phyloP scores from a whole-genome alignment of 305 asterid genomes.

The Solanum hybrid region DNA sequence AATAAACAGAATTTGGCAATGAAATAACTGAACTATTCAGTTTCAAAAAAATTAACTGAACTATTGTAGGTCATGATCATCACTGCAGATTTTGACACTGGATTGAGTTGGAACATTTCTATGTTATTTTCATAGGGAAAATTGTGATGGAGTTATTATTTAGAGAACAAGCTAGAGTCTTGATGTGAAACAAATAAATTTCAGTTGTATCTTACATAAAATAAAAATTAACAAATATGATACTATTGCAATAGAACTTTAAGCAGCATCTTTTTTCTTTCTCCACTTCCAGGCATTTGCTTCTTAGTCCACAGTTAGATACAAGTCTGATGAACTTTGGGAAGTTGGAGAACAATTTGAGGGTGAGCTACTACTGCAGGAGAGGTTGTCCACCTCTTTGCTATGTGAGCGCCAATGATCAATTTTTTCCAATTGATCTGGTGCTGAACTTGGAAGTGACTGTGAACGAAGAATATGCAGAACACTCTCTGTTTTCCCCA shows the following conservation, averaged over 20 bases:
- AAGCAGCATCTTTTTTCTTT: not conserved
- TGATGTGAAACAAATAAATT: not conserved
- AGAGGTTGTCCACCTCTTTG: conserved; percentile 20
- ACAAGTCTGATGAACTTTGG: conserved; percentile 26
- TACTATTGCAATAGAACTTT: not conserved
- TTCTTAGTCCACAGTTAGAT: conserved; percentile 35
- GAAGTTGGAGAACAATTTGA: not conserved
- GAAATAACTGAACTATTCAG: not conserved
- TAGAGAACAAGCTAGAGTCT: not conserved
- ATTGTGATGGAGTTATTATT: not conserved
- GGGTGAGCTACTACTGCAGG: conserved; percentile 5
- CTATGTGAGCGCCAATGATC: conserved; percentile 55
- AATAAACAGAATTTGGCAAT: not conserved
- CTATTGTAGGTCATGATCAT: not conserved
- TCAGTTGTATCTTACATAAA: not conserved
- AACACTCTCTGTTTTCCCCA: conserved; percentile 52
- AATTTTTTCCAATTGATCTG: conserved; percentile 35
- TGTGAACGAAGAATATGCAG: conserved; percentile 44
- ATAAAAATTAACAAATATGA: not conserved
- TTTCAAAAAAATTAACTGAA: not conserved
- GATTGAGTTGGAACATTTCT: not conserved
- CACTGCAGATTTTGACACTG: not conserved
- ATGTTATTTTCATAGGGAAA: not conserved
- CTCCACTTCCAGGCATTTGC: not conserved
- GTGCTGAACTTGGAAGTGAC: conserved; percentile 34